Conservation (phyloP, 768 basidiomycete genomes). For the Arthromyces matolae region DNA sequence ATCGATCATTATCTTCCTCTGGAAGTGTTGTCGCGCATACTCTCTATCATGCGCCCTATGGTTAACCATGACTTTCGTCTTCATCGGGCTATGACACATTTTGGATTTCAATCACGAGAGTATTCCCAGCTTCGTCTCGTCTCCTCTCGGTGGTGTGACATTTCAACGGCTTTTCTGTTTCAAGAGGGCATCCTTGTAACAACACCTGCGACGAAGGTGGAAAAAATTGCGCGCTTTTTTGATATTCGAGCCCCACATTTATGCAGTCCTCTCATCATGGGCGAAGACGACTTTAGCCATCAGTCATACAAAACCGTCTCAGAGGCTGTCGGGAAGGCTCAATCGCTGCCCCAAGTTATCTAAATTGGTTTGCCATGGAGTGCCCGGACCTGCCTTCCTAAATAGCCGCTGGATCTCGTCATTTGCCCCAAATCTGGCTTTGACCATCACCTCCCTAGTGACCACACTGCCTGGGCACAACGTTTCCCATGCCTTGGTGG, state of each 20-base stretch:
- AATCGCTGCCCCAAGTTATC: not conserved
- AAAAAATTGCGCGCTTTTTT: not conserved
- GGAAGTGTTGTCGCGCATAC: not conserved
- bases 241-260: not conserved
- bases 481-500: not conserved
- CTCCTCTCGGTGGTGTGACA: not conserved
- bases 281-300: not conserved
- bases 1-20: not conserved
- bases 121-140: not conserved
- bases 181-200: not conserved
- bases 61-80: not conserved
- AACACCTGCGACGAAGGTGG: not conserved
- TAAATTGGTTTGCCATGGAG: not conserved
- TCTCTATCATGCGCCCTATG: not conserved
- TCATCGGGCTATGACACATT: not conserved
- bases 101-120: not conserved
- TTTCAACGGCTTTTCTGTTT: not conserved
- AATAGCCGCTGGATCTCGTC: not conserved
- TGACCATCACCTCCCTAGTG: not conserved
- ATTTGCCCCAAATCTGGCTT: conserved; percentile 1
- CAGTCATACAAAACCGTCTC: not conserved
- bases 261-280: not conserved
- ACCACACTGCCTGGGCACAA: not conserved
- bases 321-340: not conserved
- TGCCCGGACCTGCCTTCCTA: not conserved